Conservation (phyloP, 768 basidiomycete species). For the Boletus coccyginus region DNA sequence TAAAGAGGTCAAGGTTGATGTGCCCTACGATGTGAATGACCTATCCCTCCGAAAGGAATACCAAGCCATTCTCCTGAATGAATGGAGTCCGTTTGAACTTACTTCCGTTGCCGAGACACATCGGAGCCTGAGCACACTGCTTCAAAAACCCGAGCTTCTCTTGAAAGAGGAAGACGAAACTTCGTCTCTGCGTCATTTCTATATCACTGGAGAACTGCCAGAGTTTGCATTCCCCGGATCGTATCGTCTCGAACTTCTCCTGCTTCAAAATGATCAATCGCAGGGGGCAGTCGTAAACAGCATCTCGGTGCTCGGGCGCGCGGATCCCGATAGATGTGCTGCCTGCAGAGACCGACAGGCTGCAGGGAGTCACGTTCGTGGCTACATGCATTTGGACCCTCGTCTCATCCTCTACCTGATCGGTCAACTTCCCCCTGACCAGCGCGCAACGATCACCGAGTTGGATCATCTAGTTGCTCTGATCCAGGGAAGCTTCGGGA, state of each 20-base stretch:
- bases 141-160: not conserved
- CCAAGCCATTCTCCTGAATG: not conserved
- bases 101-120: not conserved
- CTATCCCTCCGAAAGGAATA: slow-evolving; percentile 3
- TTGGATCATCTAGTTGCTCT: not conserved
- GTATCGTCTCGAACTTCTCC: slow-evolving; percentile 18
- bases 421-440: not conserved
- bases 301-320: slow-evolving; percentile 12
- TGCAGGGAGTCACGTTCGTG: slow-evolving; percentile 11
- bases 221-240: slow-evolving; percentile 20
- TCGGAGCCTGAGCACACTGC: not conserved
- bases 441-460: not conserved
- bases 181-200: slow-evolving; percentile 6
- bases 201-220: slow-evolving; percentile 2
- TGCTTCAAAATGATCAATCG: slow-evolving; percentile 1
- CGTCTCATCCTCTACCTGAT: slow-evolving; percentile 11
- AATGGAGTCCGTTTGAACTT: not conserved
- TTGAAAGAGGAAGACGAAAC: not conserved
- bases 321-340: slow-evolving; percentile 2
- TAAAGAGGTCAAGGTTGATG: slow-evolving; percentile 11
- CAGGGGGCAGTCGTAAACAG: slow-evolving; percentile 8
- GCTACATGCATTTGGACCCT: slow-evolving; percentile 15
- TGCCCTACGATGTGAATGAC: slow-evolving; percentile 5
- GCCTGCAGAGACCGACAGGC: slow-evolving; percentile 10
- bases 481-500: slow-evolving; percentile 8